phyloP scores from a whole-genome alignment of 2,329 filamentous ascomycete species.

The Beauveria sp. region DNA sequence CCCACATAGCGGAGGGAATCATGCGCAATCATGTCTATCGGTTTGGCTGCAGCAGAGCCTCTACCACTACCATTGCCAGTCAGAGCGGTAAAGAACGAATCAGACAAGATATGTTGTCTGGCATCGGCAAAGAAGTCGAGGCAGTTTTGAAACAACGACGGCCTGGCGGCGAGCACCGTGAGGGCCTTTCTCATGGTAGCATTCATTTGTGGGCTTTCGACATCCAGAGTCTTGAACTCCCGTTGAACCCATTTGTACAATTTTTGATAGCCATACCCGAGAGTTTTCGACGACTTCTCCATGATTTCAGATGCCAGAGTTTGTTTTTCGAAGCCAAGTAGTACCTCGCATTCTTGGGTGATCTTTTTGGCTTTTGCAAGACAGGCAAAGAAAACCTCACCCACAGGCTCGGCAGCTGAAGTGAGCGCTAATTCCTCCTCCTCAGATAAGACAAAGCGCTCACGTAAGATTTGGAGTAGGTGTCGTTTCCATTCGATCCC shows the following conservation, averaged over 20 bases:
- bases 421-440: slow-evolving; percentile 71
- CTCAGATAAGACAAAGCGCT: slow-evolving; percentile 78
- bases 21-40: slow-evolving; percentile 89
- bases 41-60: slow-evolving; percentile 60
- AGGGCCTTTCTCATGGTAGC: slow-evolving; percentile 75
- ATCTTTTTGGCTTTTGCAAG: slow-evolving; percentile 79
- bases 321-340: slow-evolving; percentile 87
- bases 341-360: slow-evolving; percentile 76
- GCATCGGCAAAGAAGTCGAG: slow-evolving; percentile 90
- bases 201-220: slow-evolving; percentile 91
- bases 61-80: slow-evolving; percentile 61
- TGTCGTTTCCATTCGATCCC: slow-evolving; percentile 74
- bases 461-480: slow-evolving; percentile 67
- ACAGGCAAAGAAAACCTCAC: slow-evolving; percentile 75
- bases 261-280: slow-evolving; percentile 90
- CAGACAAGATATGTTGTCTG: slow-evolving; percentile 76
- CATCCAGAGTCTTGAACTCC: slow-evolving; percentile 84
- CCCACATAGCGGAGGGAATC: slow-evolving; percentile 87
- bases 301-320: slow-evolving; percentile 82
- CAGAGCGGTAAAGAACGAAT: slow-evolving; percentile 81
- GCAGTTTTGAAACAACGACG: slow-evolving; percentile 86
- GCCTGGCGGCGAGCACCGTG: slow-evolving; percentile 80
- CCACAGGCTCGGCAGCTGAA: slow-evolving; percentile 70
- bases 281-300: slow-evolving; percentile 77
- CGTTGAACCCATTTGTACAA: slow-evolving; percentile 92